Base-by-base conservation (phyloP, 2,329 filamentous ascomycete genomes). In the Botryosphaeria dothidea region DNA sequence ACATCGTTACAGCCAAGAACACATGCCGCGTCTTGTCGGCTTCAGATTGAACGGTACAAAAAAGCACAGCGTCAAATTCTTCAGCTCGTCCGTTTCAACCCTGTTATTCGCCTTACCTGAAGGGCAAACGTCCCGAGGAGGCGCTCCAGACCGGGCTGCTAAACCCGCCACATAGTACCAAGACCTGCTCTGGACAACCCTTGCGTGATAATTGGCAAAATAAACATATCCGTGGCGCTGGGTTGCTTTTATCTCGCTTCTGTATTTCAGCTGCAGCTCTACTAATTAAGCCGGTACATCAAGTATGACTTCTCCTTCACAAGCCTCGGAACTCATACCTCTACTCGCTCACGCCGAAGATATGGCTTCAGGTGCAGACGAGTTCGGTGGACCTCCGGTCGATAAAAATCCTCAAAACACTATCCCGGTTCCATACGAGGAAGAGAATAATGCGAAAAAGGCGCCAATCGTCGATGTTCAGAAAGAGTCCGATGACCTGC, bases 401-500 rank as follows among this genome's bases (percentile, higher is more conserved):
- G 36, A 15, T 25, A 43, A 43, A n/a, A 45, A 31, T 45, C 54
- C 54, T 29, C 23, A 31, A 13, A 4, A 45, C 15, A 58, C 36
- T 29, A 58, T 21, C 9, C 36, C 54, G 7, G 36, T 45, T 1
- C 3, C 36, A 4, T 29, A 58, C 15, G 36, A 31, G 9, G 36
- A 58, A 1, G 54, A 58, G 7, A 58, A 41, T 21, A 43, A 21
- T 6, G 21, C 52, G 15, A 57, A 29, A 15, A 58, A 58, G 23
- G 36, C 36, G 3, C 54, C 54, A 19, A 43, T 27, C 11, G 23
- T 45, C 5, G 36, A 58, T 3, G 36, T 58, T 8, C 36, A 29
- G 36, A 43, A 43, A 3, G 54, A 58, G 23, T 58, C 54, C 4
- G 66, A 64, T 45, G 45, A 48, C 31, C 68, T 68, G 19, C 58